phyloP scores from a whole-genome alignment of 768 basidiomycete species.

The Pilatotrama ljubarskyi region DNA sequence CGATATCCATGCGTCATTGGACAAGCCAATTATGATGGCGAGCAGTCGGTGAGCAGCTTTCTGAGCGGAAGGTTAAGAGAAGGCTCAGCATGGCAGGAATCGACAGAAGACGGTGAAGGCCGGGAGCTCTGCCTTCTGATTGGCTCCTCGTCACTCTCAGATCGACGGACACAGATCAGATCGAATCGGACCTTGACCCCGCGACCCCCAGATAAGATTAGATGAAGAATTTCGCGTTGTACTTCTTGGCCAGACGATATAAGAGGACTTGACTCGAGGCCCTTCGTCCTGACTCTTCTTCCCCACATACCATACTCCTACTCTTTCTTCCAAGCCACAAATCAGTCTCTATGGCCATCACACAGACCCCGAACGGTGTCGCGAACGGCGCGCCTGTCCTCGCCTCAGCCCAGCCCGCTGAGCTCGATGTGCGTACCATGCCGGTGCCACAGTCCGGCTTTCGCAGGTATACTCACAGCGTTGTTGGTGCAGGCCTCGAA shows the following conservation, averaged over 20 bases:
- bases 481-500: slow-evolving; percentile 49
- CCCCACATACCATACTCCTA: neutral
- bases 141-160: neutral
- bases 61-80: neutral
- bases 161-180: neutral
- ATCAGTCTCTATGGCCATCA: slow-evolving; percentile 6
- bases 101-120: neutral
- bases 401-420: slow-evolving; percentile 1
- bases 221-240: slow-evolving; percentile 7
- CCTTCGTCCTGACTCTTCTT: neutral
- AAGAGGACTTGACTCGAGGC: slow-evolving; percentile 1
- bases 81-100: neutral
- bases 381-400: neutral
- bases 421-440: slow-evolving; percentile 13
- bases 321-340: neutral
- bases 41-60: neutral
- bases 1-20: too few species aligned
- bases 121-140: neutral
- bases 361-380: neutral
- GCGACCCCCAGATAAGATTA: slow-evolving; percentile 5
- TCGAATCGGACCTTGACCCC: neutral
- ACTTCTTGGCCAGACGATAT: neutral
- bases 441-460: too few species aligned
- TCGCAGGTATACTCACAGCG: neutral
- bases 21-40: too few species aligned